A percentile compares a stretch with the other conserved stretches of the same genome.
Evolutionary conservation across 2,329 filamentous ascomycete species (phyloP).

Genomic region (Verticillium albo-atrum): DNA sequence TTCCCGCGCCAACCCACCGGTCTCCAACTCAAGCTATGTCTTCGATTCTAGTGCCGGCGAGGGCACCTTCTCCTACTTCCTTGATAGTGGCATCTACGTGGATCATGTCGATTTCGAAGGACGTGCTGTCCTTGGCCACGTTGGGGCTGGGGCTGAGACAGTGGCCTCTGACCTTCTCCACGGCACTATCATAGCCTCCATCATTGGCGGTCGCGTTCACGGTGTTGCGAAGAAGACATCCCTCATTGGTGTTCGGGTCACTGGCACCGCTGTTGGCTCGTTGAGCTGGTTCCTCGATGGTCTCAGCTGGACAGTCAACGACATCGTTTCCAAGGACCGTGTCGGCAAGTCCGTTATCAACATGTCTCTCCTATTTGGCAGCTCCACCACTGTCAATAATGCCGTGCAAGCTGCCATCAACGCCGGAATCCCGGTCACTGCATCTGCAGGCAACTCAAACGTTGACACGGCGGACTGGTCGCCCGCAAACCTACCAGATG

Average conservation of each 20-base stretch:
- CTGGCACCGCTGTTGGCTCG: slow-evolving; percentile 15
- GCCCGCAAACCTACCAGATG: slow-evolving; percentile 40
- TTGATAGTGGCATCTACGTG: slow-evolving; percentile 20
- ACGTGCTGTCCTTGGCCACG: slow-evolving; percentile 31
- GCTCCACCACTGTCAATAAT: slow-evolving; percentile 41
- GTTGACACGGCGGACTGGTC: slow-evolving; percentile 34
- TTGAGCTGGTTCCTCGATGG: slow-evolving; percentile 19
- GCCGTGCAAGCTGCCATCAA: slow-evolving; percentile 40
- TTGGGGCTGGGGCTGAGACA: slow-evolving; percentile 12
- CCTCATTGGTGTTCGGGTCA: slow-evolving; percentile 40
- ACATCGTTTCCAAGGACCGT: slow-evolving; percentile 35
- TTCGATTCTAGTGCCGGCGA: slow-evolving; percentile 15
- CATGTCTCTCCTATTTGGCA: slow-evolving; percentile 47
- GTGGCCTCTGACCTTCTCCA: slow-evolving; percentile 30
- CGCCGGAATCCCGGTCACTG: slow-evolving; percentile 44
- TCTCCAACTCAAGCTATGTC: slow-evolving; percentile 21
- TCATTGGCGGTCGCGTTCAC: slow-evolving; percentile 34
- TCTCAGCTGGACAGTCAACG: slow-evolving; percentile 35
- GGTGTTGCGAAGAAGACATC: slow-evolving; percentile 39
- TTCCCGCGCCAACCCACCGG: slow-evolving; percentile 20
- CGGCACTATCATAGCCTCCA: slow-evolving; percentile 41
- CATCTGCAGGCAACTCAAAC: slow-evolving; percentile 46
- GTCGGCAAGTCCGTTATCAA: slow-evolving; percentile 40
- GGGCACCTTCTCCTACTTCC: slow-evolving; percentile 18
- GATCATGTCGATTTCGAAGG: slow-evolving; percentile 32